Evolutionary conservation across 352 stramenopile species (phyloP).

Genomic region (Pythium aquatile): DNA sequence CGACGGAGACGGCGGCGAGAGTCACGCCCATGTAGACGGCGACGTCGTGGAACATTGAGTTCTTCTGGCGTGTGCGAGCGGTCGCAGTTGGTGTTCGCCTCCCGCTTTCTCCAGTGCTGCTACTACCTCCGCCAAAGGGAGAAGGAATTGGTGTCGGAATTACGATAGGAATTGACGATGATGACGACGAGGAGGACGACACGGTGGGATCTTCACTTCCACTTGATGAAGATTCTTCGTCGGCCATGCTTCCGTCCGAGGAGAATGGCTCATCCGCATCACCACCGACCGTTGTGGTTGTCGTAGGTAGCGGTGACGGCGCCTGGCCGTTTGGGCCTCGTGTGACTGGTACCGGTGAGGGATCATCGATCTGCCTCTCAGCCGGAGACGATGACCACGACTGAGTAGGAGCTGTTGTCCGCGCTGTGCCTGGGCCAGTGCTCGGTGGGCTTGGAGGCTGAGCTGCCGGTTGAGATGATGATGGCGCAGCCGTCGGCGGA

Average conservation of each 20-base stretch:
- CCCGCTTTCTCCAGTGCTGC: not conserved
- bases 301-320: not conserved
- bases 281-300: not conserved
- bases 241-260: not conserved
- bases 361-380: not conserved
- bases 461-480: not conserved
- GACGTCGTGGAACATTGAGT: conserved; percentile 7
- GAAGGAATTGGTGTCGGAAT: not conserved
- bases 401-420: not conserved
- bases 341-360: not conserved
- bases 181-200: conserved; percentile 11
- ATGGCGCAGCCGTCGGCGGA: not conserved
- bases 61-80: not conserved
- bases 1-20: conserved; percentile 48
- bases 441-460: not conserved
- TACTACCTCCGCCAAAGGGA: not conserved
- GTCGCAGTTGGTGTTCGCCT: not conserved
- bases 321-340: not conserved
- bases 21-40: conserved; percentile 15
- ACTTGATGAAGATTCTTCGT: conserved; percentile 8
- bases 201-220: conserved; percentile 11
- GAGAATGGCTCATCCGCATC: not conserved
- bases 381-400: not conserved
- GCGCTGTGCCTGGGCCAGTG: not conserved
- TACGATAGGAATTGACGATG: conserved; percentile 5